Percentiles rank a stretch among this genome's conserved stretches.
phyloP scores from a whole-genome alignment of 2,329 filamentous ascomycete genomes.

The Pseudogymnoascus sp. region DNA sequence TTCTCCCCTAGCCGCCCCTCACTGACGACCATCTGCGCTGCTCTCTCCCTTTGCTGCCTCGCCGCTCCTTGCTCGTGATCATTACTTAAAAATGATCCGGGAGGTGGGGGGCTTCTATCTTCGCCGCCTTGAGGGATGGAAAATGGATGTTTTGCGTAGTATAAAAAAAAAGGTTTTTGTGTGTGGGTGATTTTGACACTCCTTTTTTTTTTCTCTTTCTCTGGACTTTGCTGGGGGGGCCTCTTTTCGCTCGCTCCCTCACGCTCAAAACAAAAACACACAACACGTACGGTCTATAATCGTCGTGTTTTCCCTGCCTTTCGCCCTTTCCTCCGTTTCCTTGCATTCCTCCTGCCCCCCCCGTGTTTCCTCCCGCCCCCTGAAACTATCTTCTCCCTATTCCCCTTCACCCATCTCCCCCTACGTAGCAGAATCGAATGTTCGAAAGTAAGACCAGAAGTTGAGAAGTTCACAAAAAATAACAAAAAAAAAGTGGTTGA shows the following conservation, averaged over 20 bases:
- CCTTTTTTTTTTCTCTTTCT: not conserved
- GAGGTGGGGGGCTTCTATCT: constrained; percentile 1
- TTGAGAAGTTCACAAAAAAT: not conserved
- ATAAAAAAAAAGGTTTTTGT: not conserved
- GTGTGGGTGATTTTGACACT: constrained; percentile 5
- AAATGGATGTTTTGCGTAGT: constrained; percentile 9
- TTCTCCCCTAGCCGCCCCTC: not conserved
- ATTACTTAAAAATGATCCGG: not conserved
- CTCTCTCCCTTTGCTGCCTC: constrained; percentile 4
- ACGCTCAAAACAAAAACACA: not conserved
- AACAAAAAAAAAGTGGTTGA: not conserved
- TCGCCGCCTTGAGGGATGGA: constrained; percentile 8
- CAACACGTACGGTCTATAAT: constrained; percentile 8
- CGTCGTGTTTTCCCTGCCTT: not conserved
- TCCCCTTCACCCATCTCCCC: not conserved
- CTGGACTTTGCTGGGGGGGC: not conserved
- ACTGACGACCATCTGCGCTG: not conserved
- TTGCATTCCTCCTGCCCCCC: not conserved
- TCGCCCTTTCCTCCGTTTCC: not conserved
- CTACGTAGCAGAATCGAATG: constrained; percentile 7
- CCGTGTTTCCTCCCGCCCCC: not conserved
- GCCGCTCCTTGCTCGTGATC: not conserved
- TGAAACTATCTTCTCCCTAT: not conserved
- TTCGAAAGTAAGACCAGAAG: constrained; percentile 4
- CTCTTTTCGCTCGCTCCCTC: not conserved